These are phyloP conservation scores for Colletotrichum musicola DNA, from an alignment of 2,329 filamentous ascomycete species.

Conservation along the genomic window DNA sequence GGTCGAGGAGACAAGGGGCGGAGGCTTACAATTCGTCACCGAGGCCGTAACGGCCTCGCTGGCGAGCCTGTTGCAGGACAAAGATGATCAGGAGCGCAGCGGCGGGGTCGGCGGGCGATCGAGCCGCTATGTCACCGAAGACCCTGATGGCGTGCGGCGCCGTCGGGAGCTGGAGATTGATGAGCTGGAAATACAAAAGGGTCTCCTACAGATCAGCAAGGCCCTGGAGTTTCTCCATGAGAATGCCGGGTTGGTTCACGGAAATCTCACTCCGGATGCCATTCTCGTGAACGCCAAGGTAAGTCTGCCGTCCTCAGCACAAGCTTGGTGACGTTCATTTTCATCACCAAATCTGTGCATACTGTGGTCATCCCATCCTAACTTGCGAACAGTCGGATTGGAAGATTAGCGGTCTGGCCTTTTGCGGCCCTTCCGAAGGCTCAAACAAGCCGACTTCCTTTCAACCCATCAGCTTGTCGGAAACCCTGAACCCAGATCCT, in stretches of 20 bases:
- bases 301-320: constrained; percentile 45
- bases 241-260: constrained; percentile 92
- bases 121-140: constrained; percentile 85
- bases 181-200: constrained; percentile 97
- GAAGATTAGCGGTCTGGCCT: constrained; percentile 96
- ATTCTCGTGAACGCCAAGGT: constrained; percentile 95
- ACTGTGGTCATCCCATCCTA: constrained; percentile 40
- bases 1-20: constrained; percentile 91
- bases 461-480: constrained; percentile 83
- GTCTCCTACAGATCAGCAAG: constrained; percentile 91
- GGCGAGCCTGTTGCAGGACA: constrained; percentile 83
- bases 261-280: constrained; percentile 93
- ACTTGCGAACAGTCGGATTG: constrained; percentile 80
- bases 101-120: constrained; percentile 77
- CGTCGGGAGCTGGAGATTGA: constrained; percentile 92
- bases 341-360: not conserved
- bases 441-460: constrained; percentile 82
- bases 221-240: constrained; percentile 96
- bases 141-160: constrained; percentile 78
- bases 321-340: not conserved
- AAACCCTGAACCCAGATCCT: constrained; percentile 87
- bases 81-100: constrained; percentile 84
- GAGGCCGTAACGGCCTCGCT: constrained; percentile 93
- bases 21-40: constrained; percentile 95
- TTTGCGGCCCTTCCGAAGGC: constrained; percentile 84